Base-by-base conservation (phyloP, 345 rosid genomes). In the Citrus medica region DNA sequence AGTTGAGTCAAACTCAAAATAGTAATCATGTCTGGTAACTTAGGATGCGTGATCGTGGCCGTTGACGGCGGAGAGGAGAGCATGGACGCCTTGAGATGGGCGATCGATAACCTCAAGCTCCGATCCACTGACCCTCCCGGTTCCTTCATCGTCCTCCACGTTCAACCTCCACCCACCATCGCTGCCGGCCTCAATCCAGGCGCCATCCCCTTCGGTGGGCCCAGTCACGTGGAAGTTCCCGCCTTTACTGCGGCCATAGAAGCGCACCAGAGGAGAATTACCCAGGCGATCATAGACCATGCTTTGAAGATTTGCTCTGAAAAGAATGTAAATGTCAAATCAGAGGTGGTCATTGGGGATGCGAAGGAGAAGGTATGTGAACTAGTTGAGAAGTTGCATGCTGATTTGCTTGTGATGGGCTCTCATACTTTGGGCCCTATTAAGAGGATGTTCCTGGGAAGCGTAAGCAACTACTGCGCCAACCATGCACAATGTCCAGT, bases 381-480 rank as follows among this genome's bases (percentile, higher is more conserved):
- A 82, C 82, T 80, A 21, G 89, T 82, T 13, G 97, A 92, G 80
- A 90, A 82, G 56, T 77, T 87, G 79, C 83, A 86, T 14, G 93
- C 90, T 7, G 98, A 92, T 85, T 80, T 95, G 81, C 93, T 95
- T 71, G 97, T 92, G 71, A 89, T 93, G 91, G 99, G 99, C 1
- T 89, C 87, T 68, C 92, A 97, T 35, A 88, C 94, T 69, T 88
- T 86, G 80, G 97, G 99, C 63, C 97, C 85, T 24, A 91, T 95
- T 73, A 93, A 93, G 80, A 93, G 98, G 83, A 95, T 95, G 98
- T 92, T 95, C 85, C 67, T 93, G 85, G 98, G 98, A 86, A 95
- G 98, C 67, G 98, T 95, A 76, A 95, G 98, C 91, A 93, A 90
- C 90, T 93, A 90, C 82, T 93, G 98, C 75, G 75, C 93, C 86